phyloP scores from a whole-genome alignment of 2,329 filamentous ascomycete species.

The Pseudocercospora cruenta region DNA sequence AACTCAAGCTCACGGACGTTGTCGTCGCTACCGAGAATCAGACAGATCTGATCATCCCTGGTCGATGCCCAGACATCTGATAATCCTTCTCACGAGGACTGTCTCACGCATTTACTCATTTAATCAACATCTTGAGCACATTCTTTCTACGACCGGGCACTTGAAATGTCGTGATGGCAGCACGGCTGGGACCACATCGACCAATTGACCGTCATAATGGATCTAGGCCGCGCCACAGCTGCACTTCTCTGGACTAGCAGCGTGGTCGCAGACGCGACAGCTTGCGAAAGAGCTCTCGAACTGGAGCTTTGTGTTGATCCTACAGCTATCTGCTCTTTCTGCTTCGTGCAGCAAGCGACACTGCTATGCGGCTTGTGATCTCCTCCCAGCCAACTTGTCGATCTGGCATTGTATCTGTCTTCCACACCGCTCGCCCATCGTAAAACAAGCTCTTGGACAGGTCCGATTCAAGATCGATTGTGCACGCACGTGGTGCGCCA shows the following conservation, averaged over 20 bases:
- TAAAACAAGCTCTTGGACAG: background rate
- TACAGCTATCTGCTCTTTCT: background rate
- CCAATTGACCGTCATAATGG: background rate
- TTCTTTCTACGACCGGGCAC: too few relatives aligned
- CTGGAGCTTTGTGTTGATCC: background rate
- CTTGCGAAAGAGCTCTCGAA: background rate
- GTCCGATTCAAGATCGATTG: constrained; percentile 8
- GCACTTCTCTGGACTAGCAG: background rate
- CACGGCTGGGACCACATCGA: background rate
- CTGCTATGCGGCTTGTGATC: background rate
- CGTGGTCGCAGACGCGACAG: background rate
- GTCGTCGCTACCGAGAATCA: background rate
- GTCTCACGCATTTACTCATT: background rate
- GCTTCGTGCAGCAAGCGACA: background rate
- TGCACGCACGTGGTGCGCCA: constrained; percentile 8
- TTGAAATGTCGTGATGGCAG: too few relatives aligned
- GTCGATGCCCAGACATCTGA: background rate
- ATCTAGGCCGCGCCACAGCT: background rate
- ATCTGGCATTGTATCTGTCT: background rate
- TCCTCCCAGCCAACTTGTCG: background rate
- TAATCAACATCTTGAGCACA: too few relatives aligned
- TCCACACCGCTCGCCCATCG: background rate
- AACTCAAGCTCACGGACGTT: background rate
- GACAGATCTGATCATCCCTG: background rate
- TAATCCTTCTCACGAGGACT: background rate